A percentile compares a stretch with the other conserved stretches of the same genome.
These are phyloP conservation scores for Endogone sp. DNA, from an alignment of 192 early-diverging fungal species.

Conservation along the genomic window DNA sequence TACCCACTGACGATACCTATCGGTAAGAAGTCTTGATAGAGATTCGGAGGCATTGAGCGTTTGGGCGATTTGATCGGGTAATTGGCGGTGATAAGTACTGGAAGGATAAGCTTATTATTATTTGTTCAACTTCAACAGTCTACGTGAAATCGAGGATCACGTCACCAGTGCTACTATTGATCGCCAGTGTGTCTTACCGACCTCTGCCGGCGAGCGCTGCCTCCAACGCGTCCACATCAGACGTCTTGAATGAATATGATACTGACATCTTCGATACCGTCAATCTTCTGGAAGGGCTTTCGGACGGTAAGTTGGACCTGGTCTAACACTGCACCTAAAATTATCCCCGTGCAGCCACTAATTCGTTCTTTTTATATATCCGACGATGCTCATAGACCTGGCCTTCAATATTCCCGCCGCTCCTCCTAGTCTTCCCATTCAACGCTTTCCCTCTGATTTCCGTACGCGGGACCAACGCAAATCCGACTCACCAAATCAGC, in stretches of 20 bases:
- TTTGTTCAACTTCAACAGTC: constrained; percentile 8
- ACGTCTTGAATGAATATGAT: constrained; percentile 39
- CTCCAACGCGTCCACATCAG: constrained; percentile 5
- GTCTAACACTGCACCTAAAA: too few relatives aligned
- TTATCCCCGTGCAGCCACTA: too few relatives aligned
- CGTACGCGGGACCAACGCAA: neutral
- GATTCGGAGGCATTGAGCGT: neutral
- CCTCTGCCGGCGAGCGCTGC: constrained; percentile 23
- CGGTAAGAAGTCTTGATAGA: constrained; percentile 33
- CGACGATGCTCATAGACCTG: neutral
- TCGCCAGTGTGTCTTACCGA: constrained; percentile 26
- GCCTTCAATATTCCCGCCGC: neutral
- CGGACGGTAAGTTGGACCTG: constrained; percentile 33
- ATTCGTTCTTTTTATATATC: too few relatives aligned
- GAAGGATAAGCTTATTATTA: neutral
- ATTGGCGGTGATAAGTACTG: neutral
- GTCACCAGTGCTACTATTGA: constrained; percentile 35
- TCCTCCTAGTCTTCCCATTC: neutral
- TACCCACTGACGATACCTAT: constrained; percentile 50
- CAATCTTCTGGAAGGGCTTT: constrained; percentile 46
- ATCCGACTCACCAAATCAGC: neutral
- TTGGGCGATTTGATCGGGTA: neutral
- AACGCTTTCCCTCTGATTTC: neutral
- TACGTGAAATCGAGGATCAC: constrained; percentile 35
- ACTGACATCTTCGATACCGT: constrained; percentile 47